Percentiles rank a stretch among this genome's conserved stretches.
Evolutionary conservation across 1,284 basidiomycete genomes (phyloP).

Genomic region (Boletus mariae): DNA sequence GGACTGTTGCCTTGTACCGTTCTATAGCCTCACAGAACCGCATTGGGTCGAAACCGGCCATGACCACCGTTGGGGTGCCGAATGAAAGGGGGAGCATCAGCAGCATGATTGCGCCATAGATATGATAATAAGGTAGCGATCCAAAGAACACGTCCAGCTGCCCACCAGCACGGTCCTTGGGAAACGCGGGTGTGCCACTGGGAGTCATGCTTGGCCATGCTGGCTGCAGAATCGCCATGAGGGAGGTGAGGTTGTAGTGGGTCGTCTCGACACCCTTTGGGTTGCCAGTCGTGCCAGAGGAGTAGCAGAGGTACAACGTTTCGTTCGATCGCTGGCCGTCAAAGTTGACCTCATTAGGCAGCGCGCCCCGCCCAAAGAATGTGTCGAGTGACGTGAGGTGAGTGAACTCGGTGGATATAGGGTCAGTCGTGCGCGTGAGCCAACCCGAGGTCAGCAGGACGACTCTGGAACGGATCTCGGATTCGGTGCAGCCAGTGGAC

Average conservation of each 20-base stretch:
- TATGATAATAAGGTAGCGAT: conserved; percentile 53
- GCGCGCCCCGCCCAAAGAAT: conserved; percentile 42
- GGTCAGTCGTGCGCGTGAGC: conserved; percentile 41
- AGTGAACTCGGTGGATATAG: conserved; percentile 11
- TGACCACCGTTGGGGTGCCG: conserved; percentile 63
- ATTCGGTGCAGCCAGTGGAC: conserved; percentile 35
- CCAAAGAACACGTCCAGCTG: conserved; percentile 50
- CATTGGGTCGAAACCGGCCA: conserved; percentile 72
- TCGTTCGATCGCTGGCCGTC: conserved; percentile 46
- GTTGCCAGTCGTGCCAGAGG: conserved; percentile 62
- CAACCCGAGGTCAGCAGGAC: conserved; percentile 41
- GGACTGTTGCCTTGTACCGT: conserved; percentile 58
- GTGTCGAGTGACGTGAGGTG: conserved; percentile 39
- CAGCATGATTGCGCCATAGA: conserved; percentile 56
- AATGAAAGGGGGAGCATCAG: conserved; percentile 58
- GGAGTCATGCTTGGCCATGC: conserved; percentile 38
- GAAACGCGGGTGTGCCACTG: conserved; percentile 10
- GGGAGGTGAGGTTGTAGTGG: conserved; percentile 59
- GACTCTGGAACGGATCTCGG: conserved; percentile 44
- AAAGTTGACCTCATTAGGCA: conserved; percentile 49
- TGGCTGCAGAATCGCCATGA: conserved; percentile 42
- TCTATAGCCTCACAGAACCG: conserved; percentile 66
- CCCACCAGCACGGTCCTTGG: background rate
- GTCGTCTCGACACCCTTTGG: conserved; percentile 65
- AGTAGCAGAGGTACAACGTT: conserved; percentile 64